These are phyloP conservation scores for Epicoccum sorghinum DNA, from an alignment of 2,329 filamentous ascomycete genomes.

Conservation along the genomic window DNA sequence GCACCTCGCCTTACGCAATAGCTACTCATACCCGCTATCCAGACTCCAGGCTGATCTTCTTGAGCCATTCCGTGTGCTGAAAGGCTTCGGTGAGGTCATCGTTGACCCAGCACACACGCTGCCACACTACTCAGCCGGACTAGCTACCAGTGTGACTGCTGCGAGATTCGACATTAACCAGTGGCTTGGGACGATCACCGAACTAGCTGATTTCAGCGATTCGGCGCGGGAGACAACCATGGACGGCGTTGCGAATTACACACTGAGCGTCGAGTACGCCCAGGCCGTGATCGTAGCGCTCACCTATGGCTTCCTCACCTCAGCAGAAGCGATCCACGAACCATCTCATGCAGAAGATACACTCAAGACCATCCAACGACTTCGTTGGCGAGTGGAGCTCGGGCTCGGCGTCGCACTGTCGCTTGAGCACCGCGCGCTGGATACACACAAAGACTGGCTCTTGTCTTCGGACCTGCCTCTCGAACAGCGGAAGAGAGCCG, in stretches of 20 bases:
- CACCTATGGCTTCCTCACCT: conserved; percentile 42
- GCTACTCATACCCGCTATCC: conserved; percentile 31
- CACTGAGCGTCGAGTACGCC: conserved; percentile 28
- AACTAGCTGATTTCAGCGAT: conserved; percentile 29
- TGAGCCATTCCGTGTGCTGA: conserved; percentile 38
- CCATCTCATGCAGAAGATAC: conserved; percentile 1
- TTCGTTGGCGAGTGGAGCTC: conserved; percentile 41
- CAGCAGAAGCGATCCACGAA: conserved; percentile 25
- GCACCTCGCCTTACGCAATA: conserved; percentile 31
- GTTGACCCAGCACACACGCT: conserved; percentile 29
- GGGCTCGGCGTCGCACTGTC: conserved; percentile 30
- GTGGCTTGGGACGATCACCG: conserved; percentile 27
- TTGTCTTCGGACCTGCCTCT: background rate
- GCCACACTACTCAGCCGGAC: conserved; percentile 30
- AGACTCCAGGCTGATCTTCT: conserved; percentile 42
- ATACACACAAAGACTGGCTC: conserved; percentile 23
- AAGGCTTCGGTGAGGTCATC: conserved; percentile 26
- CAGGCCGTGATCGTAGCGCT: conserved; percentile 36
- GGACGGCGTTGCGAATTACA: conserved; percentile 20
- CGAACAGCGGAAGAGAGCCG: conserved; percentile 13
- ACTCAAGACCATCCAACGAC: conserved; percentile 29
- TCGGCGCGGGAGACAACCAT: conserved; percentile 13
- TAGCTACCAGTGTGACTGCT: conserved; percentile 28
- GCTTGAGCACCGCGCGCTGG: conserved; percentile 16
- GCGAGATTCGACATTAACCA: conserved; percentile 8